A percentile compares a stretch with the other conserved stretches of the same genome.
These are phyloP conservation scores for Solanum rostratum DNA, from an alignment of 257 asterid species.

Conservation along the genomic window DNA sequence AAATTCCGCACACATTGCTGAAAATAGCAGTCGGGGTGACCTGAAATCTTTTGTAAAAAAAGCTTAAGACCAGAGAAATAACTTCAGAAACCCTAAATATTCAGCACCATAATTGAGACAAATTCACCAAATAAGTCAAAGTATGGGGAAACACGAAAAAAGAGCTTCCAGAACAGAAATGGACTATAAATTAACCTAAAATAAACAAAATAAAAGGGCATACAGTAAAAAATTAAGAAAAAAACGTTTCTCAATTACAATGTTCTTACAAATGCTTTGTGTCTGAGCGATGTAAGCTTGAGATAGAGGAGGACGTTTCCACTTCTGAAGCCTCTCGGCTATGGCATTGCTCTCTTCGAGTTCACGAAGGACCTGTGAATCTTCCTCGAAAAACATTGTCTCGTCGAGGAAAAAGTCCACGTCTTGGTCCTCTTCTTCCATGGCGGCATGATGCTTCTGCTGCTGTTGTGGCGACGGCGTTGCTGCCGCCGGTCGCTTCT, in stretches of 20 bases:
- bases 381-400: conserved; percentile 66
- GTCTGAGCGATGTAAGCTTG: conserved; percentile 34
- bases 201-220: not conserved
- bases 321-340: conserved; percentile 53
- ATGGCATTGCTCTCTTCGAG: conserved; percentile 40
- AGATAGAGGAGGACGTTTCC: conserved; percentile 70
- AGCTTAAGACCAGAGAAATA: not conserved
- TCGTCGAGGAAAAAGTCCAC: conserved; percentile 86
- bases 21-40: not conserved
- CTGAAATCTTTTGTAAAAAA: not conserved
- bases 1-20: not conserved
- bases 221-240: not conserved
- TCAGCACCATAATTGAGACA: not conserved
- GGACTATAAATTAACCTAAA: not conserved
- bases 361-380: conserved; percentile 33
- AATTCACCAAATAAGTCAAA: not conserved
- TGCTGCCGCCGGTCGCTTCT: conserved; percentile 50
- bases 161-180: not conserved
- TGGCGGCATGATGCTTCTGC: conserved; percentile 41
- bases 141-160: not conserved
- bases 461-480: conserved; percentile 45
- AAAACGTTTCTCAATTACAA: not conserved
- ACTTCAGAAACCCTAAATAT: conserved; percentile 4
- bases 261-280: conserved; percentile 45
- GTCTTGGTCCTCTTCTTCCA: conserved; percentile 78